Evolutionary conservation across 2,329 filamentous ascomycete species (phyloP).

Genomic region (Thelonectria rubi): DNA sequence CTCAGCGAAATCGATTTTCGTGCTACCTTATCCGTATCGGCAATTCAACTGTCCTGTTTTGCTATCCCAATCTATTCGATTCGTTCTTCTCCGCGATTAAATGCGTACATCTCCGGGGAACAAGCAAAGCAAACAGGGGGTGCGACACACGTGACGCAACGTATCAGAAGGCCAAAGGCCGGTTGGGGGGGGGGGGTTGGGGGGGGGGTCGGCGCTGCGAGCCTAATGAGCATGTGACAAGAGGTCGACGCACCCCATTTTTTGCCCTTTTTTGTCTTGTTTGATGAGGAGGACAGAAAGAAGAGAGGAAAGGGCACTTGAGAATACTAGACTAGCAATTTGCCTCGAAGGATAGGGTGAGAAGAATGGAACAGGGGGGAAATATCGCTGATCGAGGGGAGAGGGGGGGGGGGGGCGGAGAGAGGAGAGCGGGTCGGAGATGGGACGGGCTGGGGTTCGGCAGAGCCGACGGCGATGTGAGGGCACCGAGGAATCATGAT

Average conservation of each 20-base stretch:
- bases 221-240: slow-evolving; percentile 32
- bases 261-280: background rate
- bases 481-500: background rate
- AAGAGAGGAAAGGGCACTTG: background rate
- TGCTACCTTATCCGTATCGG: background rate
- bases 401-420: background rate
- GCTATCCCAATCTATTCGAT: background rate
- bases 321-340: slow-evolving; percentile 3
- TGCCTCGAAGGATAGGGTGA: background rate
- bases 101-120: background rate
- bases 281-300: slow-evolving; percentile 5
- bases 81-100: background rate
- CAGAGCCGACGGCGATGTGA: background rate
- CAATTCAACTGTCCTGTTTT: no score
- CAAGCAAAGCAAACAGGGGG: background rate
- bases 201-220: background rate
- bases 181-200: no score
- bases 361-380: background rate
- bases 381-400: background rate
- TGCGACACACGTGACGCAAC: background rate
- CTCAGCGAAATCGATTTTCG: background rate
- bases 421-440: background rate
- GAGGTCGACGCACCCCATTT: slow-evolving; percentile 30
- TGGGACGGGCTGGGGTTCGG: background rate
- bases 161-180: background rate